Evolutionary conservation across 2,329 filamentous ascomycete species (phyloP), one percentile per base, ranked within the genome.

Genomic region (Aspergillus floridensis): DNA sequence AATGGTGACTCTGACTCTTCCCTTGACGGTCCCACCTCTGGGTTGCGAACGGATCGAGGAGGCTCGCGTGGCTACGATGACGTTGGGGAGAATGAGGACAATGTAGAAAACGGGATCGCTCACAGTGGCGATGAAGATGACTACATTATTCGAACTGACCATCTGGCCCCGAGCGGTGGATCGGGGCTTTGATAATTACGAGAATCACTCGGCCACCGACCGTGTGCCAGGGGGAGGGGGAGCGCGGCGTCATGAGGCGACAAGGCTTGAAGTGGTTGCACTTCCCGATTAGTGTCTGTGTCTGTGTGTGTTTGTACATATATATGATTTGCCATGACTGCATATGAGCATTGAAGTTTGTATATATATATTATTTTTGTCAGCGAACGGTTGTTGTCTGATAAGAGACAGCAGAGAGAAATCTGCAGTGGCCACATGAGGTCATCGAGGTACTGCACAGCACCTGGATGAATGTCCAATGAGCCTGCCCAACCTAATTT

Each of bases 131-230:
- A 44, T 19, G 72, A 75, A 44, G 74, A 76, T 58, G 75, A 77
- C 38, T 77, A 77, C 59, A 63, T 76, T 49, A 66, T 77, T 24
- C 68, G 69, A n/a, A 77, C 74, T 2, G 74, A 76, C 49, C 74
- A 77, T 63, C 58, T 77, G 22, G 60, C 64, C 8, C 57, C 51
- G 38, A 29, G 59, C 6, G 60, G 60, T 48, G 55, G 56, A 21
- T 59, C 57, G 6, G 38, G 38, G 38, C 16, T 16, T 19, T 44
- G 38, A 44, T 19, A 8, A 8, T 3, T 26, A 26, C 5, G 24
- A 7, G 24, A 7, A 7, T 26, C 5, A 29, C 7, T 29, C 16
- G 38, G 38, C 16, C 14, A 6, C 16, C 16, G 38, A 44, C 38
- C 5, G 38, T n/a, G 14, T 19, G 14, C 16, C 16, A 10, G 16